phyloP scores from a whole-genome alignment of 176 grass and related monocot species.

The Oryza officinalis region DNA sequence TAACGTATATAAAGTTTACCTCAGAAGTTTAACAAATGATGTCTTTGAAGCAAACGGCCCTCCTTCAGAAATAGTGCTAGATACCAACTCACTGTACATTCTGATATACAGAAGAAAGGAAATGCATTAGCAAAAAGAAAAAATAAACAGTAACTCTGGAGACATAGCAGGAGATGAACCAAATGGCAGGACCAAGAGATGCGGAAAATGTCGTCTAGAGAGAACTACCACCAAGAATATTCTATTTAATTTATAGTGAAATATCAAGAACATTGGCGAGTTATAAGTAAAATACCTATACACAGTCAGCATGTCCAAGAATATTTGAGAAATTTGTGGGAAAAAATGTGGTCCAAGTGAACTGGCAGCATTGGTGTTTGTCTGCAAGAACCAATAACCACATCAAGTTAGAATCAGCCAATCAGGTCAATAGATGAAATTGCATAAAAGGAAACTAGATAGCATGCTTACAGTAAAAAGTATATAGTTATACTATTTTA shows the following conservation, averaged over 20 bases:
- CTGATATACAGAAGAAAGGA: slow-evolving; percentile 45
- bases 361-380: slow-evolving; percentile 74
- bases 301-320: slow-evolving; percentile 83
- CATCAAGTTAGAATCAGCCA: no score
- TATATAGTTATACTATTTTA: no score
- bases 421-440: no score
- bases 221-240: no score
- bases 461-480: no score
- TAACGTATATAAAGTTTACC: slow-evolving; percentile 40
- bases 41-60: slow-evolving; percentile 94
- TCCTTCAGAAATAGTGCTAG: slow-evolving; percentile 93
- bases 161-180: neutral
- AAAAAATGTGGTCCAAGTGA: slow-evolving; percentile 85
- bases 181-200: neutral
- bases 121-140: neutral
- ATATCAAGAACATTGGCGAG: neutral
- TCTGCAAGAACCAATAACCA: slow-evolving; percentile 56
- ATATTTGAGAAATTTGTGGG: slow-evolving; percentile 76
- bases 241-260: neutral
- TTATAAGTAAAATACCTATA: slow-evolving; percentile 54
- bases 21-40: slow-evolving; percentile 94
- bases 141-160: slow-evolving; percentile 6
- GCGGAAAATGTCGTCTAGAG: no score
- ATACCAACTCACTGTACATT: slow-evolving; percentile 99
- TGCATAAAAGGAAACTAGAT: no score